A percentile compares a stretch with the other conserved stretches of the same genome.
These are phyloP conservation scores for Mycoemilia scoparia DNA, from an alignment of 192 early-diverging fungal genomes.

Conservation along the genomic window DNA sequence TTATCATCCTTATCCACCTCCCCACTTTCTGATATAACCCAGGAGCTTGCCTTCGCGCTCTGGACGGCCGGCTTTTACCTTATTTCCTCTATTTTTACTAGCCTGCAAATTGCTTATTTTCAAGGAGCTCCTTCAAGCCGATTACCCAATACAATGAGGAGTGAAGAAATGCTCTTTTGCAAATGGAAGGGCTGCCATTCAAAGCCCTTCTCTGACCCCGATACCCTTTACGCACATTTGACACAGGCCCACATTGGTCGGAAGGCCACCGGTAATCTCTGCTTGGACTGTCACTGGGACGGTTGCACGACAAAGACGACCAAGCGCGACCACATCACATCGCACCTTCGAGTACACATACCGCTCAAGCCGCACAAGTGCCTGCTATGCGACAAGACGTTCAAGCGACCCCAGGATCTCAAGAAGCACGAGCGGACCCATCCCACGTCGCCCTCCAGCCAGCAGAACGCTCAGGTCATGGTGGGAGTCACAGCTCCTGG, in stretches of 20 bases:
- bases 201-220: slow-evolving; percentile 48
- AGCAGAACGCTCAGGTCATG: slow-evolving; percentile 3
- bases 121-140: too few species aligned
- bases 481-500: slow-evolving; percentile 9
- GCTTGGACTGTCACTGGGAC: slow-evolving; percentile 77
- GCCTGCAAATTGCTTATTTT: background rate
- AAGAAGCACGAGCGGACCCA: slow-evolving; percentile 87
- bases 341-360: slow-evolving; percentile 86
- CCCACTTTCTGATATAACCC: too few species aligned
- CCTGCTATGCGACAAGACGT: slow-evolving; percentile 59
- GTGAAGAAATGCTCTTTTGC: slow-evolving; percentile 14
- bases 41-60: too few species aligned
- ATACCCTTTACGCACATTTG: slow-evolving; percentile 72
- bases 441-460: slow-evolving; percentile 16
- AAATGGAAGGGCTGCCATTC: slow-evolving; percentile 16
- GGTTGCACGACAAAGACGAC: slow-evolving; percentile 47
- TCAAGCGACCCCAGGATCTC: slow-evolving; percentile 91
- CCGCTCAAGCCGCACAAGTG: slow-evolving; percentile 81
- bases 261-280: slow-evolving; percentile 72
- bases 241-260: slow-evolving; percentile 80
- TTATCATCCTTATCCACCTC: too few species aligned
- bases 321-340: slow-evolving; percentile 96
- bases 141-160: slow-evolving; percentile 7
- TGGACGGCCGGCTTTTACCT: too few species aligned
- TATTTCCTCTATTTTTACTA: background rate